Percentiles rank a stretch among this genome's conserved stretches.
phyloP scores from a whole-genome alignment of 2,329 filamentous ascomycete genomes.

The Thelonectria discophora region DNA sequence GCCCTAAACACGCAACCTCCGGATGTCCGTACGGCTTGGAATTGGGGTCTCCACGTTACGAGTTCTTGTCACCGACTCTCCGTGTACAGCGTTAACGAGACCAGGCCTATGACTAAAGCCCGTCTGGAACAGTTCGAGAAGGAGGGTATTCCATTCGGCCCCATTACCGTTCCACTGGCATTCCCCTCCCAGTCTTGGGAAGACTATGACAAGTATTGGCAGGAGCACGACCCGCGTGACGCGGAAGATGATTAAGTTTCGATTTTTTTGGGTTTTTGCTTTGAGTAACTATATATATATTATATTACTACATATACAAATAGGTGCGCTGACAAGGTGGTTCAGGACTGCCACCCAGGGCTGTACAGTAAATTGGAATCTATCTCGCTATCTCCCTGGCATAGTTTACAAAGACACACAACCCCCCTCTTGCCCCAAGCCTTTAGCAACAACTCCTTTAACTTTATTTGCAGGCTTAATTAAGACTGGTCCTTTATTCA shows the following conservation, averaged over 20 bases:
- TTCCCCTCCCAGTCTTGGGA: slow-evolving; percentile 60
- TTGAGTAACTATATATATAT: too few relatives aligned
- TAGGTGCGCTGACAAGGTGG: too few relatives aligned
- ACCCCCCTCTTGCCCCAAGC: too few relatives aligned
- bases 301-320: too few relatives aligned
- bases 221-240: slow-evolving; percentile 41
- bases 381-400: too few relatives aligned
- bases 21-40: slow-evolving; percentile 65
- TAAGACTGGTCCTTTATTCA: too few relatives aligned
- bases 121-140: slow-evolving; percentile 61
- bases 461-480: too few relatives aligned
- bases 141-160: slow-evolving; percentile 52
- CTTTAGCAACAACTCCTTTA: too few relatives aligned
- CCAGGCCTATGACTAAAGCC: slow-evolving; percentile 55
- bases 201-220: slow-evolving; percentile 53
- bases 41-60: slow-evolving; percentile 74
- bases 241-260: slow-evolving; percentile 32
- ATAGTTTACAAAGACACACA: too few relatives aligned
- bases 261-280: too few relatives aligned
- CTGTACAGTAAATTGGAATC: too few relatives aligned
- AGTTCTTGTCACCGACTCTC: slow-evolving; percentile 68
- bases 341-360: too few relatives aligned
- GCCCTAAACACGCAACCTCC: slow-evolving; percentile 68
- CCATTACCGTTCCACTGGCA: slow-evolving; percentile 63
- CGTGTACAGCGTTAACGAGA: slow-evolving; percentile 70